Evolutionary conservation across 2,329 filamentous ascomycete species (phyloP).

Genomic region (Trichoderma breve): DNA sequence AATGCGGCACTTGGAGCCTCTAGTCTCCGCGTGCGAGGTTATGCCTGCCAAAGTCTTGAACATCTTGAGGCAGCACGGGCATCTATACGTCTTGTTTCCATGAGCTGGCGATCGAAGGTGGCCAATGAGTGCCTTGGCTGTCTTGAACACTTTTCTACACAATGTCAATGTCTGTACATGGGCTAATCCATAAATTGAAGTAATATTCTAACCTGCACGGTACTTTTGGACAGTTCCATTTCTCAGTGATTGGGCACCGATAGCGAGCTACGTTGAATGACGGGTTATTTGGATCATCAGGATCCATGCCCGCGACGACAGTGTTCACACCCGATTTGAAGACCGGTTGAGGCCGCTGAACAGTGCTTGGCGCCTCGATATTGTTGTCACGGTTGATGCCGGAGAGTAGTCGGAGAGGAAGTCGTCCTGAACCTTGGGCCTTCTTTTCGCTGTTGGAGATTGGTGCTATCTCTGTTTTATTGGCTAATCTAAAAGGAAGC

Average conservation of each 20-base stretch:
- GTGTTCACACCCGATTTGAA: conserved; percentile 22
- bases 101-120: conserved; percentile 49
- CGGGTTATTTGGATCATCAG: conserved; percentile 45
- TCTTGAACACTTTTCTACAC: conserved; percentile 43
- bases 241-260: conserved; percentile 40
- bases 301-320: conserved; percentile 25
- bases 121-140: conserved; percentile 30
- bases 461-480: neutral
- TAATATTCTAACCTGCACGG: conserved; percentile 47
- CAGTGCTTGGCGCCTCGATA: neutral
- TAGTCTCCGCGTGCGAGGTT: conserved; percentile 49
- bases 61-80: conserved; percentile 43
- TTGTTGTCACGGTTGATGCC: neutral
- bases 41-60: conserved; percentile 45
- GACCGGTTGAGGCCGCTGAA: neutral
- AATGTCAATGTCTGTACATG: conserved; percentile 4
- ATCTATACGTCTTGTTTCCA: conserved; percentile 35
- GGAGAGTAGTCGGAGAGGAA: neutral
- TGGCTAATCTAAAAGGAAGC: neutral
- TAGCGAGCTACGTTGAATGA: conserved; percentile 50
- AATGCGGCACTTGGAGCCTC: conserved; percentile 42
- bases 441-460: neutral
- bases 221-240: conserved; percentile 54
- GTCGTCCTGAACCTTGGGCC: neutral
- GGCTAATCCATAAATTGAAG: neutral